Evolutionary conservation across 257 asterid genomes (phyloP).

Genomic region (Misopates orontium): DNA sequence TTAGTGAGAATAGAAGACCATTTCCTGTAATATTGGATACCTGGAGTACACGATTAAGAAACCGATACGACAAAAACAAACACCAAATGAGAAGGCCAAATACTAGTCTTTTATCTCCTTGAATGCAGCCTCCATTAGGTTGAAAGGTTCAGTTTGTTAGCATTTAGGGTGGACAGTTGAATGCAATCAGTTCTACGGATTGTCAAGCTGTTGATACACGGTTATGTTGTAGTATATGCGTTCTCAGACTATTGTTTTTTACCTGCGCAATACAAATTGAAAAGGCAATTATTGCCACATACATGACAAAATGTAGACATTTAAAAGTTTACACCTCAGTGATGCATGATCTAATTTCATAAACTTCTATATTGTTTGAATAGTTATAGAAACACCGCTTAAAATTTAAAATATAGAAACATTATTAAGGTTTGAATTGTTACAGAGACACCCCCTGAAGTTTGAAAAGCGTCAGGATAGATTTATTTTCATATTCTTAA

Average conservation of each 20-base stretch:
- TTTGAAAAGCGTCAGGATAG: too few species aligned
- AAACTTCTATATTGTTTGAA: too few species aligned
- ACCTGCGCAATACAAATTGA: constrained; percentile 34
- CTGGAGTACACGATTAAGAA: constrained; percentile 36
- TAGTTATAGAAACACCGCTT: too few species aligned
- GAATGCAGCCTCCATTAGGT: constrained; percentile 37
- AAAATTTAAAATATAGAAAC: not conserved
- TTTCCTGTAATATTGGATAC: constrained; percentile 50
- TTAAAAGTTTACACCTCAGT: too few species aligned
- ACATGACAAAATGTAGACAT: too few species aligned
- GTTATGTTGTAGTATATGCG: constrained; percentile 50
- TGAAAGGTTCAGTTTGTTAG: constrained; percentile 44
- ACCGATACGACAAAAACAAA: constrained; percentile 39
- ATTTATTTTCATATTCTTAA: too few species aligned
- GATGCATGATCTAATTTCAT: too few species aligned
- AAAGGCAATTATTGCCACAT: not conserved
- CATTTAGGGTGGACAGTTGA: constrained; percentile 34
- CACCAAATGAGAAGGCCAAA: constrained; percentile 40
- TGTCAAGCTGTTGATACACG: constrained; percentile 41
- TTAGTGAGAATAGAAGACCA: constrained; percentile 41
- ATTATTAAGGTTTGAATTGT: too few species aligned
- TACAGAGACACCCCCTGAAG: too few species aligned
- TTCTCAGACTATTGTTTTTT: constrained; percentile 48
- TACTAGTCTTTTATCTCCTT: constrained; percentile 32
- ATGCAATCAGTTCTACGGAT: constrained; percentile 39